Percentiles rank a stretch among this genome's conserved stretches.
phyloP scores from a whole-genome alignment of 345 rosid genomes.

The Gossypium herbaceum region DNA sequence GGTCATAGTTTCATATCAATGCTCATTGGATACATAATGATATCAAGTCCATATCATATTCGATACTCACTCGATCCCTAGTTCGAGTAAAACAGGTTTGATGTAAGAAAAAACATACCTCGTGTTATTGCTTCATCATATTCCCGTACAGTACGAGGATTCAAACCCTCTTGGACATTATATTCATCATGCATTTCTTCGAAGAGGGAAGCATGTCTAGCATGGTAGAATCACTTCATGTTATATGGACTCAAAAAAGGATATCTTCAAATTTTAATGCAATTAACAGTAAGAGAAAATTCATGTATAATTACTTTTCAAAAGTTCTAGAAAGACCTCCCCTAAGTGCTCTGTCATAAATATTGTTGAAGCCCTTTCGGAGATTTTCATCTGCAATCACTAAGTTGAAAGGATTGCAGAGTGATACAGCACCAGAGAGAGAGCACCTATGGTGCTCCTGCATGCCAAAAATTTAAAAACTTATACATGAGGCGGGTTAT shows the following conservation, averaged over 20 bases:
- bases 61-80: background rate
- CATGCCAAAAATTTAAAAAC: conserved; percentile 21
- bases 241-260: background rate
- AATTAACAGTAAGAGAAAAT: conserved; percentile 7
- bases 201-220: conserved; percentile 80
- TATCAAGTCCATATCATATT: background rate
- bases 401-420: conserved; percentile 93
- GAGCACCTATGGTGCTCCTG: conserved; percentile 64
- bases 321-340: conserved; percentile 58
- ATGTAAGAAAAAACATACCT: conserved; percentile 32
- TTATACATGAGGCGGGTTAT: background rate
- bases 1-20: background rate
- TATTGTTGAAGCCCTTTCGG: conserved; percentile 82
- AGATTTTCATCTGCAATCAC: conserved; percentile 88
- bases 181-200: conserved; percentile 79
- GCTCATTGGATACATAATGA: background rate
- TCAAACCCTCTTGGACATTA: conserved; percentile 58
- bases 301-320: conserved; percentile 42
- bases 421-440: conserved; percentile 73
- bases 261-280: background rate
- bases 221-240: background rate
- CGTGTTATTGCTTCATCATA: conserved; percentile 83
- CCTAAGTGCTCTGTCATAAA: conserved; percentile 75
- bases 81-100: background rate
- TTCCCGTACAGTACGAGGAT: conserved; percentile 72